Base-by-base conservation (phyloP, 306 rosid genomes). In the Malus orientalis region DNA sequence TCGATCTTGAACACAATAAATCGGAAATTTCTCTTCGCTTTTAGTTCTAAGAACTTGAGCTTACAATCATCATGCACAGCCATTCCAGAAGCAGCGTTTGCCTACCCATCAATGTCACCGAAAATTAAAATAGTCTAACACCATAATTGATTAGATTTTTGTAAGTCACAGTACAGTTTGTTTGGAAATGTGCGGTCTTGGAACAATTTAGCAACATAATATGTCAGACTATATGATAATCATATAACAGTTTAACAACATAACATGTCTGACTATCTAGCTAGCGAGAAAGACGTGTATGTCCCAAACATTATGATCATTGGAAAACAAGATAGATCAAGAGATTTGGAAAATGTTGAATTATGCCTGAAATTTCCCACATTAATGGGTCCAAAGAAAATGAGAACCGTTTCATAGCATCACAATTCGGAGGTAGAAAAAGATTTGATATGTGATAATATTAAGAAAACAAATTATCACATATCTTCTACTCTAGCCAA, bases 1-100 rank as follows among this genome's bases (percentile, higher is more conserved):
- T 80, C 83, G 6, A 80, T 80, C 79, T 80, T 74, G 68, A 80
- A 80, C 75, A 74, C 83, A 3, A 80, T 80, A 72, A 67, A 80
- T 57, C 83, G 75, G 57, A 73, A 55, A 74, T 74, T 80, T 33
- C 83, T 74, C 79, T 80, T 78, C 8, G 81, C 71, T 78, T 78
- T 78, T 40, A 78, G 81, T 32, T 78, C 81, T 71, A 78, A 62
- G 45, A 78, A 70, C 71, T 62, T 78, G 71, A 78, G 66, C 76
- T 78, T 78, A 58, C 81, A 78, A 10, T 78, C 81, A 78, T 78
- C 81, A 38, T 78, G 81, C 63, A 78, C 81, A 49, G 76, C 76
- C 81, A 78, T 78, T 49, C 81, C 81, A 33, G 76, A 78, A 8
- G 76, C 22, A 1, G 81, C 7, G 74, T 78, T 78, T 38, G 81